These are phyloP conservation scores for Trametes coccinea DNA, from an alignment of 768 basidiomycete genomes.

Conservation along the genomic window DNA sequence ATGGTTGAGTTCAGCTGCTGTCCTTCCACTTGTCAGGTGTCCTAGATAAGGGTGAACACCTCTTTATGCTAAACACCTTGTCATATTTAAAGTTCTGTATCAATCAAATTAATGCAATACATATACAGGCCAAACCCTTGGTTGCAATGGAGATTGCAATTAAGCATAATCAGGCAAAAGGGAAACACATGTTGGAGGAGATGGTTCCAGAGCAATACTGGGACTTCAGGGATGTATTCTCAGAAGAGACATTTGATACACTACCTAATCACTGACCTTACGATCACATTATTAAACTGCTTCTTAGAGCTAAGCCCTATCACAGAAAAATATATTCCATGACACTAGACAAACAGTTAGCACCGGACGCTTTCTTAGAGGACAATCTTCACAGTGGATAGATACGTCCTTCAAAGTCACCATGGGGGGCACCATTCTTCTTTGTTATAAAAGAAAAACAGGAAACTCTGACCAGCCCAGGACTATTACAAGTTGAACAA, in stretches of 20 bases:
- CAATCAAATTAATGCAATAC: background rate
- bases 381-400: constrained; percentile 25
- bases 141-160: constrained; percentile 16
- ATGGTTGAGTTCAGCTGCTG: constrained; percentile 12
- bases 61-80: constrained; percentile 6
- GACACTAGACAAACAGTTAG: constrained; percentile 11
- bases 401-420: constrained; percentile 26
- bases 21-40: constrained; percentile 1
- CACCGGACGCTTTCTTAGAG: constrained; percentile 24
- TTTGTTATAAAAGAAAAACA: constrained; percentile 35
- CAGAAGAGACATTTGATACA: background rate
- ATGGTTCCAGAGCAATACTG: constrained; percentile 13
- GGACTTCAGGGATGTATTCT: constrained; percentile 10
- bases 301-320: constrained; percentile 10
- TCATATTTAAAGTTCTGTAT: background rate
- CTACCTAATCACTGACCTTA: constrained; percentile 20
- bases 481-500: constrained; percentile 36
- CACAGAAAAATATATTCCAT: constrained; percentile 25
- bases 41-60: background rate
- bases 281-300: constrained; percentile 23
- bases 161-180: constrained; percentile 1
- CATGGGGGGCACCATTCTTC: constrained; percentile 30
- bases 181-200: constrained; percentile 10
- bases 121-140: background rate
- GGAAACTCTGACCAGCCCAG: constrained; percentile 24